Percentiles rank a stretch among this genome's conserved stretches.
Conservation (phyloP, 2,329 filamentous ascomycete genomes). For the Aspergillus luchuensis region DNA sequence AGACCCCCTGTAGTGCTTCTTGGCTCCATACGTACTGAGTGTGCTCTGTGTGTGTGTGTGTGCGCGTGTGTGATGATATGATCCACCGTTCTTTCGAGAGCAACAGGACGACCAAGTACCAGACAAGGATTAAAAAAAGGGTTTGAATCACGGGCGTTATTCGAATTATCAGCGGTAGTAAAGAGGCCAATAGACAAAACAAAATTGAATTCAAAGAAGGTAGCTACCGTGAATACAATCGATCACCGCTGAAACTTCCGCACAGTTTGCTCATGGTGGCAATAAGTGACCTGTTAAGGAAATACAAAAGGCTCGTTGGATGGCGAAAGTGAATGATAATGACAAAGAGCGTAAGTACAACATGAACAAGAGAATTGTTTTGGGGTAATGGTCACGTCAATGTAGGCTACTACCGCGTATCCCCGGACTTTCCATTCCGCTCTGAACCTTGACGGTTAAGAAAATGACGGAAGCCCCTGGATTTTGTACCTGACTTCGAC, state of each 20-base stretch:
- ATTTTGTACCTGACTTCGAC: slow-evolving; percentile 24
- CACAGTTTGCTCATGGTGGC: not conserved
- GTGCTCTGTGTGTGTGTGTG: too few relatives aligned
- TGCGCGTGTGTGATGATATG: not conserved
- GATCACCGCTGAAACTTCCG: not conserved
- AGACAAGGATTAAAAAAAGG: not conserved
- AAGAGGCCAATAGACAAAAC: not conserved
- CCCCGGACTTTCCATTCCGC: not conserved
- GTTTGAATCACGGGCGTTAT: not conserved
- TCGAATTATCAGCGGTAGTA: not conserved
- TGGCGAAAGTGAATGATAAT: not conserved
- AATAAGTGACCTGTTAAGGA: not conserved
- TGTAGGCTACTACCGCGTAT: slow-evolving; percentile 10
- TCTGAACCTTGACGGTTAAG: slow-evolving; percentile 19
- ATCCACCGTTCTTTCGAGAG: not conserved
- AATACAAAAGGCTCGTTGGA: not conserved
- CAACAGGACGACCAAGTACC: not conserved
- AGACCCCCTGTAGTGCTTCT: slow-evolving; percentile 19
- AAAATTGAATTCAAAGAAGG: not conserved
- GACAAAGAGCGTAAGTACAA: not conserved
- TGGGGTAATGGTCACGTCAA: not conserved
- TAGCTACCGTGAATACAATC: not conserved
- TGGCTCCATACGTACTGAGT: slow-evolving; percentile 1
- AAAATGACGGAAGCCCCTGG: slow-evolving; percentile 28
- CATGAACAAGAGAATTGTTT: not conserved